phyloP scores from a whole-genome alignment of 2,329 filamentous ascomycete species.

The Aspergillus fructus region DNA sequence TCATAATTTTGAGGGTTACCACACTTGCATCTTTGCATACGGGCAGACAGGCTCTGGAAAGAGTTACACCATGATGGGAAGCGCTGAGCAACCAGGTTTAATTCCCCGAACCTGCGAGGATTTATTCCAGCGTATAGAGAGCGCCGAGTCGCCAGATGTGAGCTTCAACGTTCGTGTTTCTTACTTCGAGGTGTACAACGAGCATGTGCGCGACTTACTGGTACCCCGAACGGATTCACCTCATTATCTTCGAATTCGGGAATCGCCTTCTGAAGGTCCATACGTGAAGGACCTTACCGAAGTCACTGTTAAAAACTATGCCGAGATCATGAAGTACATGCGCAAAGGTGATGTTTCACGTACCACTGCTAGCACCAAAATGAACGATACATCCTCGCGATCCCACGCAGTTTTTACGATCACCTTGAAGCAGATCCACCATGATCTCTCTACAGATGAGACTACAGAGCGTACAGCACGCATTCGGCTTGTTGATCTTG shows the following conservation, averaged over 20 bases:
- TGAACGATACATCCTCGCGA: conserved; percentile 97
- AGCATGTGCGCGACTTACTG: conserved; percentile 92
- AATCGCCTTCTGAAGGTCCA: conserved; percentile 90
- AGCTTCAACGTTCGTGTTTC: conserved; percentile 97
- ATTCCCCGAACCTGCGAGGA: conserved; percentile 96
- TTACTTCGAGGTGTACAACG: conserved; percentile 99
- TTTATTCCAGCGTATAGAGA: conserved; percentile 88
- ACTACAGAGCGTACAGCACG: conserved; percentile 92
- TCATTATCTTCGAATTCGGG: conserved; percentile 94
- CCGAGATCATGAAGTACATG: conserved; percentile 89
- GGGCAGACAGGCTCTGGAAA: conserved; percentile 97
- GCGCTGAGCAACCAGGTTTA: conserved; percentile 76
- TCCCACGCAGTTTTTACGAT: conserved; percentile 98
- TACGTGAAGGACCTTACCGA: conserved; percentile 97
- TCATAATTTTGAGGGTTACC: conserved; percentile 98
- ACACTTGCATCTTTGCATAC: conserved; percentile 98
- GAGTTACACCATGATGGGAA: conserved; percentile 98
- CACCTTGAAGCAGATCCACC: conserved; percentile 96
- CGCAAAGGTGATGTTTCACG: conserved; percentile 82
- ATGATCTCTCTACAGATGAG: conserved; percentile 95
- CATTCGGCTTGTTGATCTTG: conserved; percentile 91
- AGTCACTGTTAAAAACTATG: conserved; percentile 81
- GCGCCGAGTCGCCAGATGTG: conserved; percentile 81
- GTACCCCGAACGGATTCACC: conserved; percentile 76
- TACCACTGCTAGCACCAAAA: conserved; percentile 91